These are phyloP conservation scores for Apiotrichum gracile DNA, from an alignment of 1,284 basidiomycete species.

Conservation along the genomic window DNA sequence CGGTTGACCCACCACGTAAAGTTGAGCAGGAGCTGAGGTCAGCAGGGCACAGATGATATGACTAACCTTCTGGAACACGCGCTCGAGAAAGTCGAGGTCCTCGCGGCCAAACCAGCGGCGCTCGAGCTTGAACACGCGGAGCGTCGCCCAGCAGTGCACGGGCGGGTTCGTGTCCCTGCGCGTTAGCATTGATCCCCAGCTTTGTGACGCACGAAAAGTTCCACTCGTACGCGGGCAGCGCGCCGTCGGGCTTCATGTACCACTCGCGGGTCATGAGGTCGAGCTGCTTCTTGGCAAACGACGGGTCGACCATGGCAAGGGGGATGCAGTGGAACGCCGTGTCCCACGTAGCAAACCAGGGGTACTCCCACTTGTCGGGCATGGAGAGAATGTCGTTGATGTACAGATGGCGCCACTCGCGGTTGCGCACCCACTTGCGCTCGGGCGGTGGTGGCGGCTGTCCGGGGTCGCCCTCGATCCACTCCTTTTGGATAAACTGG, in stretches of 20 bases:
- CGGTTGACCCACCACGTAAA: constrained; percentile 99
- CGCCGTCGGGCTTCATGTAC: constrained; percentile 97
- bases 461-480: constrained; percentile 89
- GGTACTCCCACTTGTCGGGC: constrained; percentile 99
- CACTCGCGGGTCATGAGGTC: constrained; percentile 94
- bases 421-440: constrained; percentile 78
- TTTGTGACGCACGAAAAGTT: not conserved
- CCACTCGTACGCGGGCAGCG: constrained; percentile 98
- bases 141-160: constrained; percentile 96
- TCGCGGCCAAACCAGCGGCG: constrained; percentile 86
- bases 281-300: constrained; percentile 95
- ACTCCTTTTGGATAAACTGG: constrained; percentile 90
- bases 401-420: constrained; percentile 92
- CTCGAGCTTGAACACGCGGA: constrained; percentile 97
- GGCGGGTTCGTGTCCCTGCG: constrained; percentile 94
- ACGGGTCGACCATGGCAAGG: constrained; percentile 87
- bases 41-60: constrained; percentile 41
- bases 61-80: constrained; percentile 83
- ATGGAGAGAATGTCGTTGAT: constrained; percentile 94
- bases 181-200: constrained; percentile 54
- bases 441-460: constrained; percentile 91
- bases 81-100: constrained; percentile 87
- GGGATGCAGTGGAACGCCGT: constrained; percentile 98
- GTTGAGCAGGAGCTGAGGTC: constrained; percentile 59
- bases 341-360: constrained; percentile 91